A percentile compares a stretch with the other conserved stretches of the same genome.
These are phyloP conservation scores for Boletus speciosus DNA, from an alignment of 768 basidiomycete genomes.

Conservation along the genomic window DNA sequence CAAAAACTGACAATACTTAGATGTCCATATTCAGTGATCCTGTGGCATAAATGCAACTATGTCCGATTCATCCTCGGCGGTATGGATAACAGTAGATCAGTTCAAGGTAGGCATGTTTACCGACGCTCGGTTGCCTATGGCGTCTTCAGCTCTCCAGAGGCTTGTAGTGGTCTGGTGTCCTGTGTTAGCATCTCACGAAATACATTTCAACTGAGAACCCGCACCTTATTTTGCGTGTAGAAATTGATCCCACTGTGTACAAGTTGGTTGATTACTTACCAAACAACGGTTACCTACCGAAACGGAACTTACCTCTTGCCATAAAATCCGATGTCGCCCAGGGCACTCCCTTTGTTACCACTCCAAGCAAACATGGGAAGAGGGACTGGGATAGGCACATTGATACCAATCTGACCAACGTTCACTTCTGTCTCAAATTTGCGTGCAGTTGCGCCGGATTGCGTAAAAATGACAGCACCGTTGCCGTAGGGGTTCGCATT, in stretches of 20 bases:
- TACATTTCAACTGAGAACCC: background rate
- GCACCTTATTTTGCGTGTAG: constrained; percentile 91
- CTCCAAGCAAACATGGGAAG: constrained; percentile 95
- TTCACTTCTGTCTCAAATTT: constrained; percentile 88
- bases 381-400: constrained; percentile 91
- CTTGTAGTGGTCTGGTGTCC: constrained; percentile 76
- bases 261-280: background rate
- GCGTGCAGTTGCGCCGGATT: constrained; percentile 91
- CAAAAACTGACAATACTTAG: constrained; percentile 19
- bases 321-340: constrained; percentile 90
- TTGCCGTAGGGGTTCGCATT: constrained; percentile 92
- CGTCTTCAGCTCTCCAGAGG: constrained; percentile 88
- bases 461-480: constrained; percentile 93
- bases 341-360: constrained; percentile 84
- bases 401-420: constrained; percentile 91
- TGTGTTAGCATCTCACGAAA: constrained; percentile 4
- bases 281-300: background rate
- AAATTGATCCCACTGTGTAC: constrained; percentile 78
- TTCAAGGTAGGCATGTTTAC: constrained; percentile 83
- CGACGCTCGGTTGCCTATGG: constrained; percentile 72
- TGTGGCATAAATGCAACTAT: constrained; percentile 5
- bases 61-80: background rate
- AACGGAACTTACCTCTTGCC: constrained; percentile 62
- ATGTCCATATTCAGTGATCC: background rate
- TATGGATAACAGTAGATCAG: constrained; percentile 7